Evolutionary conservation across 306 rosid genomes (phyloP), one percentile per base, ranked within the genome.

Genomic region (Lagenaria siceraria): DNA sequence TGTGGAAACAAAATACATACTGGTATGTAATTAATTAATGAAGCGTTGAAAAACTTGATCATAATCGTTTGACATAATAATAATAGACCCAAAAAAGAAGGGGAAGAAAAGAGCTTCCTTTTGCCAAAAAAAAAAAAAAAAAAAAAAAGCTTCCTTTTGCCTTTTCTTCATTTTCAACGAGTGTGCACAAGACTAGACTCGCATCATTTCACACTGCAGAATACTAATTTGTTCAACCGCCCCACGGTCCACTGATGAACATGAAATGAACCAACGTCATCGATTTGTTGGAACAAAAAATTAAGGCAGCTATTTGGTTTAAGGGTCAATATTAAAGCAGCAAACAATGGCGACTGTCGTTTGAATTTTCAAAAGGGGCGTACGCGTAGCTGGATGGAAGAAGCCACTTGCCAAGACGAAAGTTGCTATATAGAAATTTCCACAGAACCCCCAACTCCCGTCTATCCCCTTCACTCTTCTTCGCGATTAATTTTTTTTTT

Each of bases 301-400:
- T 68, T 13, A 13, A 40, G 10, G 54, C 31, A 21, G n/a, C 74
- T 19, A 68, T 19, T 19, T 35, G 77, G 60, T 52, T 2, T 1
- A 3, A 48, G 76, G 61, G 77, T 73, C 77, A 49, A 31, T 27
- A 51, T 29, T 73, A 73, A 49, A 51, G 77, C 58, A 52, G 58
- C 77, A 29, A 49, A 18, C 38, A 18, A 52, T 49, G 62, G 22
- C 52, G 19, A 66, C 53, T n/a, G 0, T 40, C 10, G 40, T 72
- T 49, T 27, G 77, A 42, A 49, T 29, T 52, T 73, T 73, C 62
- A 31, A 73, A 73, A 11, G 27, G 19, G 77, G 46, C 3, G 48
- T 51, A 73, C 62, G 62, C 77, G 46, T 19, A 73, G 1, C 18
- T 51, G 11, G 10, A 51, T 5, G 17, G 61, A 59, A 25, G 76